These are phyloP conservation scores for Ceratobasidium sp. DNA, from an alignment of 1,284 basidiomycete genomes.

Conservation along the genomic window DNA sequence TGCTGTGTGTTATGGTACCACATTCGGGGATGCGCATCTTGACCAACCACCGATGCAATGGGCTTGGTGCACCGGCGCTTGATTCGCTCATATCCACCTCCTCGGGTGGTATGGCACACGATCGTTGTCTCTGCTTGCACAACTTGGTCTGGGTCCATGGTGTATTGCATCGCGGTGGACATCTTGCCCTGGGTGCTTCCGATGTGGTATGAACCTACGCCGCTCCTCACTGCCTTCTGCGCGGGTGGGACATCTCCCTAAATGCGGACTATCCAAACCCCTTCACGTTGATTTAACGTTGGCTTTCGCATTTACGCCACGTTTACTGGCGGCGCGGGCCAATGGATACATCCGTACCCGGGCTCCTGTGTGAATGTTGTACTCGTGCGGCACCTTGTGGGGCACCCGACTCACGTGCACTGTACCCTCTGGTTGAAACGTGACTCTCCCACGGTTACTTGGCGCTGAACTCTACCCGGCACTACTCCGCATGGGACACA, in stretches of 20 bases:
- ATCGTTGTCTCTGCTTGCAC: neutral
- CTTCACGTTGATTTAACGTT: neutral
- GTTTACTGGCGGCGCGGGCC: neutral
- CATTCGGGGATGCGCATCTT: neutral
- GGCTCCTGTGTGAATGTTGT: neutral
- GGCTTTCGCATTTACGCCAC: neutral
- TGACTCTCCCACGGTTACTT: neutral
- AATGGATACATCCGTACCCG: neutral
- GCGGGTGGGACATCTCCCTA: neutral
- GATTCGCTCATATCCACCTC: neutral
- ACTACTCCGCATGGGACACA: neutral
- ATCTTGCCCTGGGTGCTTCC: neutral
- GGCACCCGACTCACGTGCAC: neutral
- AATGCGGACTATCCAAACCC: neutral
- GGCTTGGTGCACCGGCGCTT: slow-evolving; percentile 7
- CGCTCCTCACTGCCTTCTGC: neutral
- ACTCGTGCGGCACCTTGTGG: neutral
- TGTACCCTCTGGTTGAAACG: neutral
- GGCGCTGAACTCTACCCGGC: neutral
- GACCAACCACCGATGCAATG: neutral
- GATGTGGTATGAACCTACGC: neutral
- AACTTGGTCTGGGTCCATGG: neutral
- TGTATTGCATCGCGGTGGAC: neutral
- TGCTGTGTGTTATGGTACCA: neutral
- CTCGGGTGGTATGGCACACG: neutral